Evolutionary conservation across 2,329 filamentous ascomycete species (phyloP), one percentile per base, ranked within the genome.

Genomic region (Epichloe bromicola): DNA sequence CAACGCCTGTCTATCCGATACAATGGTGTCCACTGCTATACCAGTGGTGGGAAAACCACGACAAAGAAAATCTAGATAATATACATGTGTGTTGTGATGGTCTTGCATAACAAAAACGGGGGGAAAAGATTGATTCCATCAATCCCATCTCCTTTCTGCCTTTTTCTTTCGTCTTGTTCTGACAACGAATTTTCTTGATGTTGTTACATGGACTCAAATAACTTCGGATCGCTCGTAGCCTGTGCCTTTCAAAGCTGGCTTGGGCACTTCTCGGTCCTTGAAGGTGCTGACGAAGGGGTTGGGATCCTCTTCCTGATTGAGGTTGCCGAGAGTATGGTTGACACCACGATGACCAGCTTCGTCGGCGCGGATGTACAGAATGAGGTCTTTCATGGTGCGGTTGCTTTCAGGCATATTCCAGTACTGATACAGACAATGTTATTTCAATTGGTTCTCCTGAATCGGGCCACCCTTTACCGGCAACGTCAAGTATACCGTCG

Each of bases 291-390:
- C 84, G 62, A 93, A 98, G 2, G 93, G 93, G 62, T 98, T 98
- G 2, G 91, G 90, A 62, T 98, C 93, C 36, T 82, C 75, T 49
- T 80, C 82, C 64, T 93, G 88, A 58, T 95, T 74, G 53, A 98
- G 73, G 64, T 97, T 97, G 48, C 86, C 82, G 41, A 98, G 70
- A 0, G 93, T 97, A 66, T 98, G 93, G 69, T 98, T 97, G 59
- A 97, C 91, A 63, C 95, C 93, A 36, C 93, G 78, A 63, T 95
- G 89, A 65, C 87, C 86, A 4, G 87, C 87, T 67, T 95, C 89
- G 51, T 91, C 86, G n/a, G 86, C 87, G 33, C 90, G 79, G 58
- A 96, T 86, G 65, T 97, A 96, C 48, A 93, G 70, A 49, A 97
- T 75, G 54, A 97, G 69, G 62, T 97, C 88, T 60, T 77, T 79